phyloP scores from a whole-genome alignment of 2,329 filamentous ascomycete species.

The Aaosphaeria arxii region DNA sequence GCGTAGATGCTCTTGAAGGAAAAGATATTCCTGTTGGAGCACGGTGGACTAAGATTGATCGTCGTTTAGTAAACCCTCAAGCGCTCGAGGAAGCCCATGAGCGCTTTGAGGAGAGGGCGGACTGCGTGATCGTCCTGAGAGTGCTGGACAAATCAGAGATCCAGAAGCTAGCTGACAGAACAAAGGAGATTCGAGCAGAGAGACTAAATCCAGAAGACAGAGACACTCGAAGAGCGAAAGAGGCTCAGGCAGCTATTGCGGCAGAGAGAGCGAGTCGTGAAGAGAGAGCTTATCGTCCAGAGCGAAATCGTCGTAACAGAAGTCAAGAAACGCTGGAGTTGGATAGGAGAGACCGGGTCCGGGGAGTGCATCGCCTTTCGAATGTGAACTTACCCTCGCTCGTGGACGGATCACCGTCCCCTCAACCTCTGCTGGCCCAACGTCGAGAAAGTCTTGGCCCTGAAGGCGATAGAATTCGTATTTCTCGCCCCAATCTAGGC shows the following conservation, averaged over 20 bases:
- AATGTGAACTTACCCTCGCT: no score
- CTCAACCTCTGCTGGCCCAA: no score
- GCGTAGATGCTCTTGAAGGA: slow-evolving; percentile 75
- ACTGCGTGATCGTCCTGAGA: slow-evolving; percentile 88
- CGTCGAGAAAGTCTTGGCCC: no score
- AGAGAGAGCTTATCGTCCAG: slow-evolving; percentile 6
- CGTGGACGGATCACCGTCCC: no score
- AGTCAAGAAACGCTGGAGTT: slow-evolving; percentile 6
- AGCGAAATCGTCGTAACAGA: slow-evolving; percentile 22
- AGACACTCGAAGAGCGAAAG: no score
- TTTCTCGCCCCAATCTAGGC: no score
- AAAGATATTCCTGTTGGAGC: slow-evolving; percentile 71
- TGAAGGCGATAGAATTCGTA: no score
- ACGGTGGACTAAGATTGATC: slow-evolving; percentile 90
- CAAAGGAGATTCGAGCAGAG: slow-evolving; percentile 68
- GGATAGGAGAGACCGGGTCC: no score
- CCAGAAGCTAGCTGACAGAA: slow-evolving; percentile 78
- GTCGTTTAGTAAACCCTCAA: slow-evolving; percentile 84
- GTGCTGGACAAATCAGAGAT: slow-evolving; percentile 89
- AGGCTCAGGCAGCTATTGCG: slow-evolving; percentile 4
- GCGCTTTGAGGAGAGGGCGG: slow-evolving; percentile 85
- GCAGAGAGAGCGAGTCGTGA: slow-evolving; percentile 24
- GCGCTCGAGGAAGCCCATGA: slow-evolving; percentile 84
- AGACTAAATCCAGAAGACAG: slow-evolving; percentile 4
- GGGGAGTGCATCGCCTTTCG: no score